Conservation (phyloP, 2,329 filamentous ascomycete species). For the Trichoderma sp. region DNA sequence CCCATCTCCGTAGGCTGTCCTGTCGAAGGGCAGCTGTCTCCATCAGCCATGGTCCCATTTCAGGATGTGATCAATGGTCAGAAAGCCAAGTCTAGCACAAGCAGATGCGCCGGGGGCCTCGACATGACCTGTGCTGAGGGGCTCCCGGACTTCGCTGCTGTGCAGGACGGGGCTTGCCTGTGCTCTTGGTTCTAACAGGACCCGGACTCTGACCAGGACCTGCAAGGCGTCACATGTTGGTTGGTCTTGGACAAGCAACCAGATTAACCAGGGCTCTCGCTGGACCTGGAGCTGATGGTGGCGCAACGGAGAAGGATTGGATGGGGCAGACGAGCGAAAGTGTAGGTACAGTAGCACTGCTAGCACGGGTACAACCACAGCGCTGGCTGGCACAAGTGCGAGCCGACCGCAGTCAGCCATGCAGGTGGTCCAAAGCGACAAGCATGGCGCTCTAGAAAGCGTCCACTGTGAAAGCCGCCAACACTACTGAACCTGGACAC, state of each 20-base stretch:
- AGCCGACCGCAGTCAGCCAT: neutral
- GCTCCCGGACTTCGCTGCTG: neutral
- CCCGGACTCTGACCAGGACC: neutral
- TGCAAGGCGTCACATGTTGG: conserved; percentile 20
- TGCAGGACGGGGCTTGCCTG: neutral
- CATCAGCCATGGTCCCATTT: neutral
- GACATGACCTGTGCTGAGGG: neutral
- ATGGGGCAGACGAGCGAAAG: neutral
- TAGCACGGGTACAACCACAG: neutral
- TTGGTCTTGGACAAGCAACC: neutral
- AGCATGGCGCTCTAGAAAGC: neutral
- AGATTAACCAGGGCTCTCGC: conserved; percentile 18
- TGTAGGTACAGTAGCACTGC: neutral
- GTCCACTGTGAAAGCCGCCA: neutral
- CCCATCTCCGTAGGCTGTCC: neutral
- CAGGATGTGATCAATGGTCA: neutral
- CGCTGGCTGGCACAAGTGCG: neutral
- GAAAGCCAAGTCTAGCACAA: neutral
- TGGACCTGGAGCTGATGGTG: conserved; percentile 14
- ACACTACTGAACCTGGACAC: neutral
- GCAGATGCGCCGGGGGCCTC: neutral
- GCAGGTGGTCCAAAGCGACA: neutral
- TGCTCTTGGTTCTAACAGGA: neutral
- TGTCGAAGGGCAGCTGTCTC: neutral
- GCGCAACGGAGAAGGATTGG: conserved; percentile 10